These are phyloP conservation scores for Alternaria hordeiaustralica DNA, from an alignment of 2,329 filamentous ascomycete genomes.

Conservation along the genomic window DNA sequence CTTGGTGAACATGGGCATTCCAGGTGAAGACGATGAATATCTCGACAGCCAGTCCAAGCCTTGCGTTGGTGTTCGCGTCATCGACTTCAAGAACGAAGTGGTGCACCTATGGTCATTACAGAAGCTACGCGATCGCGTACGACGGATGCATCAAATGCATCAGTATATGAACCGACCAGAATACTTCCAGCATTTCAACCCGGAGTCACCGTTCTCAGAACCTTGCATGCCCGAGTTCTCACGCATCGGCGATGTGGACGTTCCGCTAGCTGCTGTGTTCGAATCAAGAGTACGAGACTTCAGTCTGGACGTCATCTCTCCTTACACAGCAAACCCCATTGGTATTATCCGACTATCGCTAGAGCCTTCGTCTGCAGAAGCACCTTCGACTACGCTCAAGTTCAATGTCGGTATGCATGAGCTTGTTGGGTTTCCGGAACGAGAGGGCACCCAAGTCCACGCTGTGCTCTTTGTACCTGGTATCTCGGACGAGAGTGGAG, in stretches of 20 bases:
- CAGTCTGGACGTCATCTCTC: constrained; percentile 85
- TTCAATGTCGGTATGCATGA: constrained; percentile 99
- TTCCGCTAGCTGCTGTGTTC: constrained; percentile 91
- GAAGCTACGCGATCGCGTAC: constrained; percentile 85
- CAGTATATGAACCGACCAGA: constrained; percentile 96
- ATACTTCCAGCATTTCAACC: constrained; percentile 88
- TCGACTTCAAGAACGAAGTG: constrained; percentile 86
- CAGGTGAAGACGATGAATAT: constrained; percentile 81
- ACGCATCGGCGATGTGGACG: constrained; percentile 88
- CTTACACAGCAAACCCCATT: constrained; percentile 88
- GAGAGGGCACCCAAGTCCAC: constrained; percentile 94
- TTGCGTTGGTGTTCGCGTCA: constrained; percentile 86
- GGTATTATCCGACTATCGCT: constrained; percentile 90
- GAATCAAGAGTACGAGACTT: constrained; percentile 95
- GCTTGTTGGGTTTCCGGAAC: constrained; percentile 90
- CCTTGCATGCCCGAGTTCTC: constrained; percentile 91
- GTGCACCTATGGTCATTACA: constrained; percentile 94
- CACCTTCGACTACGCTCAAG: constrained; percentile 89
- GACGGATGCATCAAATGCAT: constrained; percentile 94
- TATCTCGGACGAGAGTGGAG: constrained; percentile 80
- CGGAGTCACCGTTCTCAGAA: constrained; percentile 93
- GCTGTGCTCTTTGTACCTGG: constrained; percentile 96
- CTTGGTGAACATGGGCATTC: constrained; percentile 89
- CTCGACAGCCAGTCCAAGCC: constrained; percentile 85
- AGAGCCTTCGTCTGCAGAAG: constrained; percentile 91